Evolutionary conservation across 257 asterid genomes (phyloP).

Genomic region (Orobanche coerulescens): DNA sequence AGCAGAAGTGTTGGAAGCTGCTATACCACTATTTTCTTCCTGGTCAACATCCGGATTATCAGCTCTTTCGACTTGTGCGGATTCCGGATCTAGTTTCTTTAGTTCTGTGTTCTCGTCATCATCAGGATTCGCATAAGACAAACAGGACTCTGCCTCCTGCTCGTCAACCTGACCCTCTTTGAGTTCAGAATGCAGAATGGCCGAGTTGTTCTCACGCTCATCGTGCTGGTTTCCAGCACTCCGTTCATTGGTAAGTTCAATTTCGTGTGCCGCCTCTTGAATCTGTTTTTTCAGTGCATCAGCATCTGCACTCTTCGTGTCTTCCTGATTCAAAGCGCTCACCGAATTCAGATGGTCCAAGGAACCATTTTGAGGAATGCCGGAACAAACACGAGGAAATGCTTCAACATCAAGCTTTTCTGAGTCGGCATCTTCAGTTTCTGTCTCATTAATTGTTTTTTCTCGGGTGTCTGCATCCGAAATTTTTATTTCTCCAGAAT

Average conservation of each 20-base stretch:
- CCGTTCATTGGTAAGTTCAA: slow-evolving; percentile 24
- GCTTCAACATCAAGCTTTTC: slow-evolving; percentile 24
- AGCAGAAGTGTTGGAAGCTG: slow-evolving; percentile 14
- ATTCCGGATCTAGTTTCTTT: slow-evolving; percentile 26
- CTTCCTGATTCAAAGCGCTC: slow-evolving; percentile 19
- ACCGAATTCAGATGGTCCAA: slow-evolving; percentile 20
- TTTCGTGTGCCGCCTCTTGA: slow-evolving; percentile 24
- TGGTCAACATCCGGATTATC: slow-evolving; percentile 25
- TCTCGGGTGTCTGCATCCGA: slow-evolving; percentile 27
- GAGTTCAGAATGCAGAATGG: slow-evolving; percentile 13
- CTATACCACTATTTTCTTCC: slow-evolving; percentile 29
- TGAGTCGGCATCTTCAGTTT: slow-evolving; percentile 25
- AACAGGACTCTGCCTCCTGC: slow-evolving; percentile 20
- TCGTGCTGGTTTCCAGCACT: slow-evolving; percentile 26
- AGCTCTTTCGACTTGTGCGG: slow-evolving; percentile 19
- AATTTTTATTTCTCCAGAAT: slow-evolving; percentile 24
- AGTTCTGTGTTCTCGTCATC: slow-evolving; percentile 21
- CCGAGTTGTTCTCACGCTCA: slow-evolving; percentile 17
- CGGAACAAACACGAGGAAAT: slow-evolving; percentile 13
- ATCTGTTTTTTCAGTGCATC: slow-evolving; percentile 26
- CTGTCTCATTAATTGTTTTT: slow-evolving; percentile 21
- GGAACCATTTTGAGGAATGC: slow-evolving; percentile 36
- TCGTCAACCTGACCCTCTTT: slow-evolving; percentile 22
- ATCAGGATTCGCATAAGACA: slow-evolving; percentile 23
- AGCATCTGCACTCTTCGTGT: slow-evolving; percentile 17